Percentiles rank a stretch among this genome's conserved stretches.
phyloP scores from a whole-genome alignment of 2,329 filamentous ascomycete species.

The Trichoderma pleuroti region DNA sequence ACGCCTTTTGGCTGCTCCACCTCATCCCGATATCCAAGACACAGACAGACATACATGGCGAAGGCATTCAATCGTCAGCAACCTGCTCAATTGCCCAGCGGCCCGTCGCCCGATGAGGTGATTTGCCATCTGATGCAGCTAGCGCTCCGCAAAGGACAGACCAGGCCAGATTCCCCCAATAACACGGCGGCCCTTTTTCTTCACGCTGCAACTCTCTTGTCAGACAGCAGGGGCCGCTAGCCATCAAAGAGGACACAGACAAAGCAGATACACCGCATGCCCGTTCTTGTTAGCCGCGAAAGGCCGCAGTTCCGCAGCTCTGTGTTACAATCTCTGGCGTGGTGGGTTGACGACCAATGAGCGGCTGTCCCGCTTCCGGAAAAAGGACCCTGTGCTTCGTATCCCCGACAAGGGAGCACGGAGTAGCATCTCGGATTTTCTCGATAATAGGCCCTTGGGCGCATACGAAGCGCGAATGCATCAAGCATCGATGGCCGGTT shows the following conservation, averaged over 20 bases:
- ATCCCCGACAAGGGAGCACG: not conserved
- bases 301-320: not conserved
- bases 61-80: not conserved
- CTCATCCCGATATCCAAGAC: not conserved
- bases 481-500: not conserved
- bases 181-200: not conserved
- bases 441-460: not conserved
- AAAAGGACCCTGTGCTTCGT: not conserved
- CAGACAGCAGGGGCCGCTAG: not conserved
- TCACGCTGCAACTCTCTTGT: not conserved
- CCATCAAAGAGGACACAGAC: not conserved
- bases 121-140: not conserved
- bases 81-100: not conserved
- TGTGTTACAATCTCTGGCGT: slow-evolving; percentile 1
- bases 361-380: not conserved
- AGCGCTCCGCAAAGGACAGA: not conserved
- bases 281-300: not conserved
- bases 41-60: not conserved
- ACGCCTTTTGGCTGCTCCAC: not conserved
- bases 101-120: slow-evolving; percentile 16
- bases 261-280: not conserved
- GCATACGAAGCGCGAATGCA: not conserved
- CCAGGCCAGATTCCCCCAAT: not conserved
- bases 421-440: not conserved
- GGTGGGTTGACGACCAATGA: not conserved